phyloP scores from a whole-genome alignment of 345 rosid genomes.

The Gossypium raimondii region DNA sequence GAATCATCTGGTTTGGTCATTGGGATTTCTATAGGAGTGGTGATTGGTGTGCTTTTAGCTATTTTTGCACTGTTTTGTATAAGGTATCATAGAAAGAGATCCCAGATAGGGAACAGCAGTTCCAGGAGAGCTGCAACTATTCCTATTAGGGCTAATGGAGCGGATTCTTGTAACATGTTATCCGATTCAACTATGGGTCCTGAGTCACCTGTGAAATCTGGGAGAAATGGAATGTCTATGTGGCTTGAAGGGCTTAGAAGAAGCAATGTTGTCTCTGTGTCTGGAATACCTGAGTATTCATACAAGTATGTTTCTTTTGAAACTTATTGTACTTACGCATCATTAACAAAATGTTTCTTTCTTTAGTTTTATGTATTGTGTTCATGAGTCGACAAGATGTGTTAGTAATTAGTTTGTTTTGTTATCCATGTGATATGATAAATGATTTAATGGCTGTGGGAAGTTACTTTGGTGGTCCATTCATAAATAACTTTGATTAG shows the following conservation, averaged over 20 bases:
- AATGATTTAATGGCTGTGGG: slow-evolving; percentile 3
- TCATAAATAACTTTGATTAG: slow-evolving; percentile 5
- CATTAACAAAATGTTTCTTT: background rate
- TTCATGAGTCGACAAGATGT: background rate
- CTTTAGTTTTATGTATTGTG: background rate
- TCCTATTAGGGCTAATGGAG: slow-evolving; percentile 81
- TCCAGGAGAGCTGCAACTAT: slow-evolving; percentile 70
- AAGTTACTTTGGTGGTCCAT: background rate
- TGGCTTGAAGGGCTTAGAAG: slow-evolving; percentile 82
- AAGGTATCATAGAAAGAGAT: slow-evolving; percentile 64
- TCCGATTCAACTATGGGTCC: slow-evolving; percentile 86
- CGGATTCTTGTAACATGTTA: slow-evolving; percentile 58
- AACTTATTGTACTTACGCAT: slow-evolving; percentile 10
- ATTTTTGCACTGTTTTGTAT: slow-evolving; percentile 49
- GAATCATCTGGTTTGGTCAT: slow-evolving; percentile 79
- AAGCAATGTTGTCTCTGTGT: slow-evolving; percentile 52
- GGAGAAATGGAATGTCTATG: slow-evolving; percentile 50
- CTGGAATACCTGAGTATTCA: slow-evolving; percentile 93
- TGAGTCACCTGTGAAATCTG: slow-evolving; percentile 79
- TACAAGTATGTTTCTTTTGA: slow-evolving; percentile 57
- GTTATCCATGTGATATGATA: slow-evolving; percentile 1
- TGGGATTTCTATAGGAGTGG: slow-evolving; percentile 88
- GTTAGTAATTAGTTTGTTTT: background rate
- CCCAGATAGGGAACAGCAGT: slow-evolving; percentile 88
- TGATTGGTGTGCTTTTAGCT: slow-evolving; percentile 84